These are phyloP conservation scores for Flaveria ramosissima DNA, from an alignment of 129 eudicot species.

Conservation along the genomic window DNA sequence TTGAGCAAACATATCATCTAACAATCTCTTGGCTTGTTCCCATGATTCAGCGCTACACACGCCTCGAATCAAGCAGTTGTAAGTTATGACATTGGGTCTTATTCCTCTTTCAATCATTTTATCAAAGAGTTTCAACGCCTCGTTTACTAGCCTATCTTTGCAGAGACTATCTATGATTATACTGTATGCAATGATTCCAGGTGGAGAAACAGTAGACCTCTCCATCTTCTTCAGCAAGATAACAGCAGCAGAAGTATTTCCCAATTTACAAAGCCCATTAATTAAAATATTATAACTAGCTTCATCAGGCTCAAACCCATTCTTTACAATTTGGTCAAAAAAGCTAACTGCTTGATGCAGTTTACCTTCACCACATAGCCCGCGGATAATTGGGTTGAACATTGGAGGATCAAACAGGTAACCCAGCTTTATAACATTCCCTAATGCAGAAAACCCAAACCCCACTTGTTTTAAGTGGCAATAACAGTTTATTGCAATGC, in stretches of 20 bases:
- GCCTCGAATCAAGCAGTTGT: conserved; percentile 18
- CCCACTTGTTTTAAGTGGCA: background rate
- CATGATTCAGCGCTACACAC: background rate
- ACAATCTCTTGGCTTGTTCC: conserved; percentile 7
- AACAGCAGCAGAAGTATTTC: conserved; percentile 18
- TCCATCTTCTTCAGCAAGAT: conserved; percentile 23
- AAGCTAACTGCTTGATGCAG: conserved; percentile 15
- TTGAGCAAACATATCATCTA: conserved; percentile 13
- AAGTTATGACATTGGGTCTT: conserved; percentile 14
- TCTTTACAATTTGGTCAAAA: conserved; percentile 8
- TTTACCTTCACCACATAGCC: conserved; percentile 4
- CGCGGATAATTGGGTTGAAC: conserved; percentile 7
- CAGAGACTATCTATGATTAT: conserved; percentile 17
- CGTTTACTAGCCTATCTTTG: conserved; percentile 4
- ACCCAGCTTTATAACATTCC: conserved; percentile 15
- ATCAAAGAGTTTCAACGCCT: conserved; percentile 11
- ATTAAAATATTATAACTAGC: conserved; percentile 13
- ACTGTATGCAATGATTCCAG: conserved; percentile 14
- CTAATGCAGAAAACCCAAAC: conserved; percentile 7
- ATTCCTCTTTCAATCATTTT: conserved; percentile 3
- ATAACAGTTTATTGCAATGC: conserved; percentile 19
- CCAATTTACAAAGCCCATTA: conserved; percentile 20
- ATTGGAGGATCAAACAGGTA: background rate
- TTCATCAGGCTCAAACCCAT: conserved; percentile 5
- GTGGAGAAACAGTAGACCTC: background rate